Evolutionary conservation across 768 basidiomycete species (phyloP), one percentile per base, ranked within the genome.

Genomic region (Rhodotorula sphaerocarpa): DNA sequence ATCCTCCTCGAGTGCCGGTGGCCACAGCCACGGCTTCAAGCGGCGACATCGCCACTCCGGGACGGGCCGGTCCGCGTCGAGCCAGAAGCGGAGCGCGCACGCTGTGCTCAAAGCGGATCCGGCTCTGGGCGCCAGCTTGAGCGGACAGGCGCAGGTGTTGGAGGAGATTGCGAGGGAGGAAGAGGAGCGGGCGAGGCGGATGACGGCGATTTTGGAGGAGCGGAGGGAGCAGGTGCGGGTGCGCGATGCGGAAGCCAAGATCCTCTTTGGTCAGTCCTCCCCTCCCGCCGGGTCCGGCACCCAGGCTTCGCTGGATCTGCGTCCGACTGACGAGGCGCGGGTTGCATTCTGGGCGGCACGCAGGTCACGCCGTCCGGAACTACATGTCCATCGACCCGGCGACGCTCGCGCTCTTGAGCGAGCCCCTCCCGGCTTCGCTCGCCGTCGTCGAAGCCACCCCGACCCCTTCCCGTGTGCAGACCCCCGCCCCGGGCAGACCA

Each of bases 371-470:
- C 5, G 50, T 51, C 14, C 33, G 34, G 3, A 30, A 31, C 33
- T 51, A 51, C 50, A 34, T 51, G 33, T 51, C 50, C 33, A 51
- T 51, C 50, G 50, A 51, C 2, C 50, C 50, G 25, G 5, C 50
- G 11, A 36, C 34, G 1, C 50, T 51, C n/a, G 50, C 33, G 4
- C 50, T 36, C 33, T 5, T 51, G 23, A 34, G 14, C 34, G 28
- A 27, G 20, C 14, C 50, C 5, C 34, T n/a, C 7, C 50, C 50
- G 12, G 23, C 50, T 15, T 11, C 34, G n/a, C n/a, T n/a, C n/a
- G n/a, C n/a, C 3, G 25, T n/a, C 7, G 34, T 34, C 34, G 5
- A 36, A 23, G 21, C 50, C 33, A 51, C 50, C 33, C 50, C 50
- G 12, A 39, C 34, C 1, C 50, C 50, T 4, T 51, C 50, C 3